Conservation (phyloP, 192 early-diverging fungal genomes). For the Podila clonocystis region DNA sequence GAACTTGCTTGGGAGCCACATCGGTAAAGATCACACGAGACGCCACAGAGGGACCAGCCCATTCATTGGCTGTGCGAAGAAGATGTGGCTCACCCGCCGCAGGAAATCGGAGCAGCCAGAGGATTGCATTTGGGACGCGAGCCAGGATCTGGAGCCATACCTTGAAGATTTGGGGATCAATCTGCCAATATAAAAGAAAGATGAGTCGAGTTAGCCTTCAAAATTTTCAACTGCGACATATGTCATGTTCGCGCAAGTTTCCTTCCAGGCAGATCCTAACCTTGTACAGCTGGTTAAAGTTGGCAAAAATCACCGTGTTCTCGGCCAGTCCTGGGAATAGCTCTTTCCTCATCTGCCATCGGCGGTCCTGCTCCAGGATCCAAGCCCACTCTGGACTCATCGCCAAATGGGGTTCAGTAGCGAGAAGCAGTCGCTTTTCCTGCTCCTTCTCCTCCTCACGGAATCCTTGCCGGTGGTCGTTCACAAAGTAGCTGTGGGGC, state of each 20-base stretch:
- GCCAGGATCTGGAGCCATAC: slow-evolving; percentile 87
- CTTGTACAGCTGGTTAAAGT: slow-evolving; percentile 98
- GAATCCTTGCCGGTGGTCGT: slow-evolving; percentile 94
- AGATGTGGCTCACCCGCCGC: slow-evolving; percentile 86
- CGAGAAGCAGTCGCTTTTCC: slow-evolving; percentile 25
- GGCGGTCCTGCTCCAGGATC: slow-evolving; percentile 79
- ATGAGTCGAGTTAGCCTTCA: neutral
- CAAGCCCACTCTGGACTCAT: slow-evolving; percentile 63
- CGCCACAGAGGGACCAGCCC: slow-evolving; percentile 81
- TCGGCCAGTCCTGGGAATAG: slow-evolving; percentile 85
- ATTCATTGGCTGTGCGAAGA: slow-evolving; percentile 71
- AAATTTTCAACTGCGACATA: neutral
- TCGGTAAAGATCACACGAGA: slow-evolving; percentile 87
- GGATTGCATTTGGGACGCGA: slow-evolving; percentile 81
- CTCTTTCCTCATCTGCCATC: slow-evolving; percentile 87
- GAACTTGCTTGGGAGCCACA: slow-evolving; percentile 84
- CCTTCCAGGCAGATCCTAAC: slow-evolving; percentile 20
- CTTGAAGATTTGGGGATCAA: slow-evolving; percentile 88
- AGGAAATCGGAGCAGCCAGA: slow-evolving; percentile 95
- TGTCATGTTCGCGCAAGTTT: too few relatives aligned
- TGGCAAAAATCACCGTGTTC: slow-evolving; percentile 92
- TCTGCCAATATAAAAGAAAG: slow-evolving; percentile 45
- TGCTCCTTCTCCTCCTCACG: slow-evolving; percentile 76
- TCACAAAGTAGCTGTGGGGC: slow-evolving; percentile 94
- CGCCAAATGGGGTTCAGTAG: slow-evolving; percentile 35